Evolutionary conservation across 106 monocot species (phyloP), one percentile per base, ranked within the genome.

Genomic region (Dioscorea dumetorum): DNA sequence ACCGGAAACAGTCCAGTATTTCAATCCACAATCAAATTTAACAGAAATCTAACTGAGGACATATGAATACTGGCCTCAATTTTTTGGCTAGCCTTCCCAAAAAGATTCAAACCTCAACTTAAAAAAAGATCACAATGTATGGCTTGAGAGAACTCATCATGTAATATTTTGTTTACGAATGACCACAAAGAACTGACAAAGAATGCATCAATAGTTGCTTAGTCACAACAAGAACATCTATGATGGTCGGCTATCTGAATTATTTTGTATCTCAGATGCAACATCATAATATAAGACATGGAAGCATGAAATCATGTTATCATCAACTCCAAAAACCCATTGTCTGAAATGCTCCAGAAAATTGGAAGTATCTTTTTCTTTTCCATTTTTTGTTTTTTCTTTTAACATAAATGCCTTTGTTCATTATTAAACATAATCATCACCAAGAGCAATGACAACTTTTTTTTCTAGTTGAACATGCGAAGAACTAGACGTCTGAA

Each of bases 401-500:
- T 41, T 41, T 10, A 8, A 41, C 6, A 41, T 6, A 10, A 41
- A 41, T 41, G 2, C 41, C 41, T 6, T 41, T 41, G 41, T 6
- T 41, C 41, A 41, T 41, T 41, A 41, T 41, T 41, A 41, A 41
- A 41, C 10, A 2, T n/a, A 15, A 23, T 15, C 15, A 35, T 33
- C 17, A 63, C 4, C 3, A 4, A 35, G 20, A 11, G 54, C n/a
- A 2, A 56, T 2, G 19, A 0, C 54, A 16, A 56, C 54, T 11
- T 56, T 56, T 18, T 18, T 1, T 15, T 19, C 19, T 12, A 56
- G n/a, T 56, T 56, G 18, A 49, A 3, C 50, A 49, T 49, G 48
- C 49, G 48, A 50, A 65, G 53, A 59, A 59, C 41, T 48, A 8
- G 12, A 59, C 15, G 51, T 28, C 54, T 58, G 33, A 80, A 51